These are phyloP conservation scores for Radiomyces spectabilis DNA, from an alignment of 192 early-diverging fungal species.

Conservation along the genomic window DNA sequence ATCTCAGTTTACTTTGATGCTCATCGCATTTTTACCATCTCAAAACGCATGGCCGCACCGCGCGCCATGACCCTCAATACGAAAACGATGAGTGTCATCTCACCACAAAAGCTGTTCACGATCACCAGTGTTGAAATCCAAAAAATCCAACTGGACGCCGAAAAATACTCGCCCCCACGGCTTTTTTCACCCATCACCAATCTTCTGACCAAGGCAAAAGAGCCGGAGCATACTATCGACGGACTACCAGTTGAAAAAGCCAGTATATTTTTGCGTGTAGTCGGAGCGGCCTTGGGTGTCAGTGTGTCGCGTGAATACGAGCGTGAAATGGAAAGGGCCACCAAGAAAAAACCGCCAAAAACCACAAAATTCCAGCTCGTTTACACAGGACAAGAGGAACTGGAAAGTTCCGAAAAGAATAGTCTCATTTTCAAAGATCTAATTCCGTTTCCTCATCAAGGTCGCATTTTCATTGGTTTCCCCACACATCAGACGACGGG, in stretches of 20 bases:
- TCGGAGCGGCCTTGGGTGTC: conserved; percentile 51
- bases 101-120: conserved; percentile 66
- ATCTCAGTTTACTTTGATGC: conserved; percentile 62
- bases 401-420: conserved; percentile 56
- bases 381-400: conserved; percentile 69
- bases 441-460: conserved; percentile 68
- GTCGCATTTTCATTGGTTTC: conserved; percentile 83
- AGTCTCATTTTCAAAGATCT: conserved; percentile 65
- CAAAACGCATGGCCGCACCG: conserved; percentile 59
- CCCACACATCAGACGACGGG: conserved; percentile 91
- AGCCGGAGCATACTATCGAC: not conserved
- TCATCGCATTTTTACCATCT: conserved; percentile 43
- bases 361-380: conserved; percentile 63
- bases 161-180: conserved; percentile 23
- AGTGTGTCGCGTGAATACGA: conserved; percentile 42
- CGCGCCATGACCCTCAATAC: conserved; percentile 48
- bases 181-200: conserved; percentile 7
- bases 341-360: conserved; percentile 78
- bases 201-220: conserved; percentile 3
- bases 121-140: conserved; percentile 53
- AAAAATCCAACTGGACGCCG: conserved; percentile 47
- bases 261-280: conserved; percentile 65
- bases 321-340: conserved; percentile 78
- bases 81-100: conserved; percentile 39
- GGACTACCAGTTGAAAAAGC: conserved; percentile 22